These are phyloP conservation scores for Firmiana major DNA, from an alignment of 345 rosid genomes.

Conservation along the genomic window DNA sequence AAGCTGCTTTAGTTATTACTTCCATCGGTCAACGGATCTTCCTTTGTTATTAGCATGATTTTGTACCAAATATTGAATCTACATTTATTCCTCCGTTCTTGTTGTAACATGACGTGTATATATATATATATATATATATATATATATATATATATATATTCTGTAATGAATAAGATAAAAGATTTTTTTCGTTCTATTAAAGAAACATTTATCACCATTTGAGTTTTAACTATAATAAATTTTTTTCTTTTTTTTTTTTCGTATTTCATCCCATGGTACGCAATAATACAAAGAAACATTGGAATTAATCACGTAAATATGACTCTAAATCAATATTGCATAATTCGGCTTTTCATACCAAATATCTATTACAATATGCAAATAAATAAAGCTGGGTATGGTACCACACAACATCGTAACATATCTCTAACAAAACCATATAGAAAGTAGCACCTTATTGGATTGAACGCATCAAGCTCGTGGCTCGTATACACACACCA, in stretches of 20 bases:
- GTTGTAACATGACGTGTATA: too few relatives aligned
- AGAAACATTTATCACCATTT: background rate
- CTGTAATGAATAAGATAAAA: too few relatives aligned
- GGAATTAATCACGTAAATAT: background rate
- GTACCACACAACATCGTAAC: background rate
- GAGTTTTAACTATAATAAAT: background rate
- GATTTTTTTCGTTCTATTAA: too few relatives aligned
- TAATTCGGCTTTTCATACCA: background rate
- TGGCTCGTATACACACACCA: background rate
- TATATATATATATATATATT: too few relatives aligned
- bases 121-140: too few relatives aligned
- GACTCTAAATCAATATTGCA: background rate
- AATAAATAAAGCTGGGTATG: background rate
- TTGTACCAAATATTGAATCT: too few relatives aligned
- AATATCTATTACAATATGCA: slow-evolving; percentile 1
- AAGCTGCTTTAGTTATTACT: too few relatives aligned
- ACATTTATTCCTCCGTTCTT: too few relatives aligned
- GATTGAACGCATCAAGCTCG: background rate
- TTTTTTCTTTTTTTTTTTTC: background rate
- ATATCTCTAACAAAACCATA: too few relatives aligned
- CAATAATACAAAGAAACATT: background rate
- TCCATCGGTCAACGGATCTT: too few relatives aligned
- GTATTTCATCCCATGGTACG: background rate
- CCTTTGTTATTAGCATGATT: too few relatives aligned
- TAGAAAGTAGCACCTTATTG: slow-evolving; percentile 5